Conservation (phyloP, 2,329 filamentous ascomycete species). For the Dothideomycetes sp. region DNA sequence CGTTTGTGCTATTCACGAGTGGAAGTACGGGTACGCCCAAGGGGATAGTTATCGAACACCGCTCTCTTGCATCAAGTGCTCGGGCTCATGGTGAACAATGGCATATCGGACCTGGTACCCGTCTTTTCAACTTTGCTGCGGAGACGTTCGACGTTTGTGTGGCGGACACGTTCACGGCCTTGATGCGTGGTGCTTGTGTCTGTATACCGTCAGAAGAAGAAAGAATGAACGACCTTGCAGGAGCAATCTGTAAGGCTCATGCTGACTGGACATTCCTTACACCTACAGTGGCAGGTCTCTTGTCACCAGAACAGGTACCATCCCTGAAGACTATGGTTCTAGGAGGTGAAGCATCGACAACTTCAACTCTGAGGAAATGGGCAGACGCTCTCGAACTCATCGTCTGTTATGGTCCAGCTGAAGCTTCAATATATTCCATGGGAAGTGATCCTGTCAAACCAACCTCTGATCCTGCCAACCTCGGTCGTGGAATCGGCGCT, state of each 20-base stretch:
- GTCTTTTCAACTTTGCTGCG: too few relatives aligned
- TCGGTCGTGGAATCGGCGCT: conserved; percentile 16
- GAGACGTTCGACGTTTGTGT: too few relatives aligned
- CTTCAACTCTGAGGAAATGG: conserved; percentile 22
- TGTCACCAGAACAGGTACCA: conserved; percentile 31
- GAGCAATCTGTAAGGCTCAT: conserved; percentile 27
- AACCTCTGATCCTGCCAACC: conserved; percentile 6
- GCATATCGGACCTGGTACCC: too few relatives aligned
- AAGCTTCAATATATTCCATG: conserved; percentile 21
- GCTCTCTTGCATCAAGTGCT: too few relatives aligned
- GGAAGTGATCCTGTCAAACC: conserved; percentile 11
- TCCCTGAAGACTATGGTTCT: conserved; percentile 34
- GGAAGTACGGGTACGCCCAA: too few relatives aligned
- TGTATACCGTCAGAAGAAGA: conserved; percentile 36
- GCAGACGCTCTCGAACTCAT: background rate
- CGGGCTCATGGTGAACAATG: too few relatives aligned
- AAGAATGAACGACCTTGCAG: conserved; percentile 38
- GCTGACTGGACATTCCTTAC: conserved; percentile 38
- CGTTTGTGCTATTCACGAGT: too few relatives aligned
- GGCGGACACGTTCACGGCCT: too few relatives aligned
- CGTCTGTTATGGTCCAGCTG: conserved; percentile 17
- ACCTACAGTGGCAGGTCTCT: conserved; percentile 34
- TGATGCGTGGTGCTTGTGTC: conserved; percentile 14
- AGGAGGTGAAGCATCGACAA: conserved; percentile 35
- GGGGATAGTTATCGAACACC: too few relatives aligned